phyloP scores from a whole-genome alignment of 306 rosid species.

The Vigna trinervia region DNA sequence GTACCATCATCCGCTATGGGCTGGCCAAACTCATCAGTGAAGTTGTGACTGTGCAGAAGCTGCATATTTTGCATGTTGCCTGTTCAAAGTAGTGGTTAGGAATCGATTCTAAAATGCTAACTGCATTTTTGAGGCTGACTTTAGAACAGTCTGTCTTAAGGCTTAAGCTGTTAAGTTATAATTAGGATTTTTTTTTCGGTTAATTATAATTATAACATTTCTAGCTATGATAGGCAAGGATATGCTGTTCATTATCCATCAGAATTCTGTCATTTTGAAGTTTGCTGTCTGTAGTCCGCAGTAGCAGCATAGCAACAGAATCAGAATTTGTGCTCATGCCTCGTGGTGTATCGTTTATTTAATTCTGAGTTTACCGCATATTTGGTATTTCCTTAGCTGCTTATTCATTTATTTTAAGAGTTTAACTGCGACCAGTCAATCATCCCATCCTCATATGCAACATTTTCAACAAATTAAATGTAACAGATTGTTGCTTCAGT shows the following conservation, averaged over 20 bases:
- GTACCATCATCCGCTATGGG: slow-evolving; percentile 79
- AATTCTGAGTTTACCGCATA: not conserved
- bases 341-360: slow-evolving; percentile 27
- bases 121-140: slow-evolving; percentile 50
- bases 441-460: not conserved
- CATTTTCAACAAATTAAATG: not conserved
- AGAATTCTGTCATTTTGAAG: slow-evolving; percentile 49
- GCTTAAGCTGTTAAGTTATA: slow-evolving; percentile 34
- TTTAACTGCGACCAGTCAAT: not conserved
- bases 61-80: slow-evolving; percentile 46
- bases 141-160: slow-evolving; percentile 52
- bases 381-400: not conserved
- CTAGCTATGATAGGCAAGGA: slow-evolving; percentile 54
- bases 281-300: slow-evolving; percentile 33
- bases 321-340: slow-evolving; percentile 32
- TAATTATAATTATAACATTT: slow-evolving; percentile 38
- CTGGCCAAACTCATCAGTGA: slow-evolving; percentile 82
- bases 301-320: slow-evolving; percentile 7
- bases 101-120: slow-evolving; percentile 56
- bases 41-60: slow-evolving; percentile 48
- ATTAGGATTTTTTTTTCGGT: slow-evolving; percentile 41
- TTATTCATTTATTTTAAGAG: not conserved
- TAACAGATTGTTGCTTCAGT: not conserved
- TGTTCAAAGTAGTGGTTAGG: slow-evolving; percentile 51
- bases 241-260: slow-evolving; percentile 50